These are phyloP conservation scores for Boeremia lycopersici DNA, from an alignment of 2,329 filamentous ascomycete genomes.

Conservation along the genomic window DNA sequence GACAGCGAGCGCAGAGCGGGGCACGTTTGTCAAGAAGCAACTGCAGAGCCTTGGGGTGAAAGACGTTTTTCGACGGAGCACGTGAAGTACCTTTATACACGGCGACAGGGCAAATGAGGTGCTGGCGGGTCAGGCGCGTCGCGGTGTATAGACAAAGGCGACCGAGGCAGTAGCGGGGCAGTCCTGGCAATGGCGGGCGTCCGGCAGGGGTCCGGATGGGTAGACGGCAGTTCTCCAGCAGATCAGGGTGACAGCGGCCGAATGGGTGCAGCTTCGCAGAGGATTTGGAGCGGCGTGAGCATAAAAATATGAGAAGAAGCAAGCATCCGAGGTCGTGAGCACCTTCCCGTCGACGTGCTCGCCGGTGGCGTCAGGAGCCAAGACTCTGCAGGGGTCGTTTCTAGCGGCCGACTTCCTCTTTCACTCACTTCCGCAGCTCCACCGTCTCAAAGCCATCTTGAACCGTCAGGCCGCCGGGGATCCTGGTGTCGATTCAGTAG, in stretches of 20 bases:
- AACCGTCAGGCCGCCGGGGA: conserved; percentile 5
- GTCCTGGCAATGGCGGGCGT: conserved; percentile 10
- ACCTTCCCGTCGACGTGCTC: conserved; percentile 30
- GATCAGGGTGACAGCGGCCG: conserved; percentile 5
- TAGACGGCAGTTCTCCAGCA: not conserved
- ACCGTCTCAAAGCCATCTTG: conserved; percentile 19
- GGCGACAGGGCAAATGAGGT: not conserved
- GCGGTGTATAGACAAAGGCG: conserved; percentile 19
- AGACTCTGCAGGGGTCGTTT: conserved; percentile 26
- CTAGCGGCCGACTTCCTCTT: conserved; percentile 25
- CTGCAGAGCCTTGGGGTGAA: not conserved
- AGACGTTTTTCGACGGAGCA: not conserved
- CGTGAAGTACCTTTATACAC: conserved; percentile 2
- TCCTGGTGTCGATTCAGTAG: conserved; percentile 11
- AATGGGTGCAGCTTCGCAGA: conserved; percentile 27
- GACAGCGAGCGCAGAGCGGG: conserved; percentile 5
- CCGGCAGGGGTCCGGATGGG: conserved; percentile 11
- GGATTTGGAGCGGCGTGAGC: conserved; percentile 5
- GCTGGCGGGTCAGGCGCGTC: conserved; percentile 22
- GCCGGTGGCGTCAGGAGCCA: conserved; percentile 34
- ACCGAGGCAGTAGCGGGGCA: conserved; percentile 26
- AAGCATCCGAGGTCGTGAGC: conserved; percentile 29
- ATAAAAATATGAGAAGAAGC: conserved; percentile 30
- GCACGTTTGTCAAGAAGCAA: not conserved
- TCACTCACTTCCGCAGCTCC: conserved; percentile 20